Percentiles rank a stretch among this genome's conserved stretches.
Conservation (phyloP, 768 basidiomycete genomes). For the Dentipellis fragilis region DNA sequence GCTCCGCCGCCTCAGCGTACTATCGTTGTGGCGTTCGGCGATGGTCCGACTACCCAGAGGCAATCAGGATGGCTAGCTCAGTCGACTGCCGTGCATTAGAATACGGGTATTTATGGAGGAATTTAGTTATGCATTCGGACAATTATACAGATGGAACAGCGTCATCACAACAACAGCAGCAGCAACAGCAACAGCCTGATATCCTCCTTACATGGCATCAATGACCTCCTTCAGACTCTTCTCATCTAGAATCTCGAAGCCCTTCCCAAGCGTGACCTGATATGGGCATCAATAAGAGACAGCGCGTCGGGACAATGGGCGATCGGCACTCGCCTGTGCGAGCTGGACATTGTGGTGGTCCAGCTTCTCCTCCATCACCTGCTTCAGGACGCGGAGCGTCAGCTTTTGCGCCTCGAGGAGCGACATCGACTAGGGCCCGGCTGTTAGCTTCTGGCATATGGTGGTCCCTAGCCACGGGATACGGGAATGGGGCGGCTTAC, state of each 20-base stretch:
- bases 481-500: constrained; percentile 35
- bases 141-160: background rate
- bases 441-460: background rate
- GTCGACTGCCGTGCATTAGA: background rate
- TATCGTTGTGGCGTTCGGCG: background rate
- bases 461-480: background rate
- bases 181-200: background rate
- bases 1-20: background rate
- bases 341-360: constrained; percentile 98
- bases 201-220: constrained; percentile 55
- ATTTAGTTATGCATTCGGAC: background rate
- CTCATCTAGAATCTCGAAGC: constrained; percentile 89
- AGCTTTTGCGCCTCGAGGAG: constrained; percentile 80
- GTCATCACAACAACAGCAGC: background rate
- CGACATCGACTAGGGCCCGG: constrained; percentile 69
- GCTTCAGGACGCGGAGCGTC: constrained; percentile 85
- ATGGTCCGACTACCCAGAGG: no score
- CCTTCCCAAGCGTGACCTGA: constrained; percentile 71
- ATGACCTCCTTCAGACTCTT: constrained; percentile 73
- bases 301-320: background rate
- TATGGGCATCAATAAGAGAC: background rate
- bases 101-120: background rate
- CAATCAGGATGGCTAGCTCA: no score
- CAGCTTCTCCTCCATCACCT: constrained; percentile 99
- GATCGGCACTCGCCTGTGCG: constrained; percentile 54